phyloP scores from a whole-genome alignment of 140 eudicot genomes.

The Anethum foeniculum region DNA sequence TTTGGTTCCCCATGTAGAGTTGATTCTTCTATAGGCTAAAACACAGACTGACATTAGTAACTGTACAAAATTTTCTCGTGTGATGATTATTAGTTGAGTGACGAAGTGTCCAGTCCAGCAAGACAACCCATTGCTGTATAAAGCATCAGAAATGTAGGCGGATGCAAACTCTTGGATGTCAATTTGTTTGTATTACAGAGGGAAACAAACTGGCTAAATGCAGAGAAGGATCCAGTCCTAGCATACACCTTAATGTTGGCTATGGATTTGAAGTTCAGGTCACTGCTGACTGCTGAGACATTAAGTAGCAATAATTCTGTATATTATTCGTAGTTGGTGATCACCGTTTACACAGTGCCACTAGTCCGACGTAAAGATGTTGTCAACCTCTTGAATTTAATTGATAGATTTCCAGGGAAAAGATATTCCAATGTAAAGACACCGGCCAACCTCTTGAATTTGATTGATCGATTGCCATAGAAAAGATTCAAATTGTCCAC shows the following conservation, averaged over 20 bases:
- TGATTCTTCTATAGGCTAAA: neutral
- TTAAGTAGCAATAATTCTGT: neutral
- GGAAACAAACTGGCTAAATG: neutral
- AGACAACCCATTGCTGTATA: conserved; percentile 26
- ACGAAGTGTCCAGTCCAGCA: conserved; percentile 19
- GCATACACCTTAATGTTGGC: neutral
- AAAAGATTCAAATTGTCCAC: neutral
- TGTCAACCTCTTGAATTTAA: neutral
- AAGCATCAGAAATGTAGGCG: neutral
- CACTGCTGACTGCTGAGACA: neutral
- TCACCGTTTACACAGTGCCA: neutral
- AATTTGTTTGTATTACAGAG: neutral
- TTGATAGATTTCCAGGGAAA: no score
- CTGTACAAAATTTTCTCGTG: neutral
- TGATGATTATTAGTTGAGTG: conserved; percentile 16
- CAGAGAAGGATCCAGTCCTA: neutral
- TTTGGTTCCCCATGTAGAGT: neutral
- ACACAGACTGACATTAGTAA: no score
- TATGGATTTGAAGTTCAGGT: neutral
- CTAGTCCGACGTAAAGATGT: neutral
- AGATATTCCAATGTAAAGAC: no score
- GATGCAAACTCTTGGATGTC: neutral
- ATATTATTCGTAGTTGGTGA: neutral
- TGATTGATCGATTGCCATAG: neutral
- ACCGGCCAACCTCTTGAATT: no score